phyloP scores from a whole-genome alignment of 352 stramenopile genomes.

The Pseudoperonospora humuli region DNA sequence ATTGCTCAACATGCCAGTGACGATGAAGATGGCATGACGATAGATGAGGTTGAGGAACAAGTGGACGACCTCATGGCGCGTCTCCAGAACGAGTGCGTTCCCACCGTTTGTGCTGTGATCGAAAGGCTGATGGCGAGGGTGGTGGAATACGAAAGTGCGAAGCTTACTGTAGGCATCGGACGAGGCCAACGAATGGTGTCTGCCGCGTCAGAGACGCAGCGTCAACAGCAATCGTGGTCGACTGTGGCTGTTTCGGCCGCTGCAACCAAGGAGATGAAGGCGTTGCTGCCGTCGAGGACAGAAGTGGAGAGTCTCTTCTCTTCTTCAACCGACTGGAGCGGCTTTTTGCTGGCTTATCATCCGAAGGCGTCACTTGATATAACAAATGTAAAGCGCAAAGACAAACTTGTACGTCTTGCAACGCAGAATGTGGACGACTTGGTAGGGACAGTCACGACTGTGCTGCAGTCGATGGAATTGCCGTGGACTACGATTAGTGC shows the following conservation, averaged over 20 bases:
- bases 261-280: conserved; percentile 51
- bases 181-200: conserved; percentile 31
- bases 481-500: conserved; percentile 5
- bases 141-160: conserved; percentile 32
- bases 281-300: conserved; percentile 26
- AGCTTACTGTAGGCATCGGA: conserved; percentile 28
- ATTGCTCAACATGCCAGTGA: conserved; percentile 8
- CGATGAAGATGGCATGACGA: conserved; percentile 27
- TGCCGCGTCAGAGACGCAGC: conserved; percentile 17
- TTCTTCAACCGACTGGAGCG: conserved; percentile 21
- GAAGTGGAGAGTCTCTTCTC: conserved; percentile 21
- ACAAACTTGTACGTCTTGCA: conserved; percentile 43
- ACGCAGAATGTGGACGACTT: conserved; percentile 39
- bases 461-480: conserved; percentile 21
- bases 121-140: conserved; percentile 32
- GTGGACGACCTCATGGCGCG: conserved; percentile 33
- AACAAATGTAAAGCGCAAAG: conserved; percentile 36
- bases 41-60: conserved; percentile 40
- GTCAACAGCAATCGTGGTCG: conserved; percentile 6
- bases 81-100: conserved; percentile 30
- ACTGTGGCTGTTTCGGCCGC: conserved; percentile 32
- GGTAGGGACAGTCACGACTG: conserved; percentile 11
- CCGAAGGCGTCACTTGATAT: conserved; percentile 27
- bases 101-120: conserved; percentile 29
- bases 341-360: conserved; percentile 38